These are phyloP conservation scores for Tulasnella calospora DNA, from an alignment of 768 basidiomycete species.

Conservation along the genomic window DNA sequence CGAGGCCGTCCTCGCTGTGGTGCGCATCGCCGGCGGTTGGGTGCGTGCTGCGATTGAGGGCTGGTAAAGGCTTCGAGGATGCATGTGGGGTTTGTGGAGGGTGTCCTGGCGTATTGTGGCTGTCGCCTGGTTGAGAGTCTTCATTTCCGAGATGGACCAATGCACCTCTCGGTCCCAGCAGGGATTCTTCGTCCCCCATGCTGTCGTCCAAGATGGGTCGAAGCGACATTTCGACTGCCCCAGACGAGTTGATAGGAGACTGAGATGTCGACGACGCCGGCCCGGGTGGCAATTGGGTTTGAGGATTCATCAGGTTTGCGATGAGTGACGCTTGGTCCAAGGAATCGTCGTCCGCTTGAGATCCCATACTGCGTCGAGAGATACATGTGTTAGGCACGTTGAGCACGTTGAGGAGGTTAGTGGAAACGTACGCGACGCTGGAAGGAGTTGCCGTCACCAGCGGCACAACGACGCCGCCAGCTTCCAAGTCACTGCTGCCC, in stretches of 20 bases:
- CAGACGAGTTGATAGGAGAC: not conserved
- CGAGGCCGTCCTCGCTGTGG: not conserved
- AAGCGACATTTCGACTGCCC: not conserved
- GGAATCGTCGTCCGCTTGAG: not conserved
- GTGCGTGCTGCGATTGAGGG: not conserved
- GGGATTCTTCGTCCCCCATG: not conserved
- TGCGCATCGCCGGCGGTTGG: not conserved
- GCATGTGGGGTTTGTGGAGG: not conserved
- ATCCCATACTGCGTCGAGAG: not conserved
- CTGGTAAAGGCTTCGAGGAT: not conserved
- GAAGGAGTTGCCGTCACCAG: not conserved
- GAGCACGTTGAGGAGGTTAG: not conserved
- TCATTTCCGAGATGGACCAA: not conserved
- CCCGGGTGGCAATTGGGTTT: not conserved
- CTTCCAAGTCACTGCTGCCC: not conserved
- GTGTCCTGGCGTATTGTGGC: not conserved
- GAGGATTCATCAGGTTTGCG: conserved; percentile 4
- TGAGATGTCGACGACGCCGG: not conserved
- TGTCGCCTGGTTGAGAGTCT: not conserved
- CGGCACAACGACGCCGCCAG: not conserved
- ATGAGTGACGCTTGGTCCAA: not conserved
- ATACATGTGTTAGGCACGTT: not conserved
- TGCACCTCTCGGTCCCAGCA: not conserved
- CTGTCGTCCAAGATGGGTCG: not conserved
- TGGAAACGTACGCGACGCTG: not conserved